Base-by-base conservation (phyloP, 768 basidiomycete species). In the Paxillus ammoniavirescens region DNA sequence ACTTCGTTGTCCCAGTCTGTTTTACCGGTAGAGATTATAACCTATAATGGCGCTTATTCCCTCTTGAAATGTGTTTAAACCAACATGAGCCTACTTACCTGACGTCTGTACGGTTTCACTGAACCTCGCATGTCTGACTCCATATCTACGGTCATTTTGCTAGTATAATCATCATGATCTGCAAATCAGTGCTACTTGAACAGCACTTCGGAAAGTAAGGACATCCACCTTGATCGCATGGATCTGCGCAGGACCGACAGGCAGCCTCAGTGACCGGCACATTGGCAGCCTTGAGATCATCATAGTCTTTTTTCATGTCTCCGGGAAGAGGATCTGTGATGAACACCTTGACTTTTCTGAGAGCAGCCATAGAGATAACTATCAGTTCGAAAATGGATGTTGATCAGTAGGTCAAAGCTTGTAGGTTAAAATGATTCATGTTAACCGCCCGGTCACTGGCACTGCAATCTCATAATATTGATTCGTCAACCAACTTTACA, bases 1-100 rank as follows among this genome's bases (percentile, higher is more conserved):
- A 98, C 83, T 41, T 93, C 86, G 40, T 77, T 77, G 37, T 83
- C 81, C 95, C 95, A 98, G 73, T 98, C 93, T 17, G 84, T 77
- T 70, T 89, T 86, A 6, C 93, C 93, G 0, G 93, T 96, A 1
- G 91, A 94, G 49, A 98, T 89, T 33, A 98, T 76, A 33, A 96
- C 78, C 87, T 94, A 65, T 43, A 21, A 43, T 44, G 47, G 23
- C 35, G 18, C 14, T 45, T 41, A 36, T 51, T 50, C 41, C 60
- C 14, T 38, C 33, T 43, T n/a, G 21, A 38, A 9, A 45, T 2
- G 42, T 2, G 4, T 17, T 37, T 17, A 18, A 18, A 13, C 1
- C 9, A 14, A 14, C 10, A 35, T 8, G 9, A 33, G 31, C 49
- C 40, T n/a, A 56, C 76, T 46, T 58, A 87, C 91, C 77, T 93